Base-by-base conservation (phyloP, 129 eudicot species). In the Flaveria trinervia region DNA sequence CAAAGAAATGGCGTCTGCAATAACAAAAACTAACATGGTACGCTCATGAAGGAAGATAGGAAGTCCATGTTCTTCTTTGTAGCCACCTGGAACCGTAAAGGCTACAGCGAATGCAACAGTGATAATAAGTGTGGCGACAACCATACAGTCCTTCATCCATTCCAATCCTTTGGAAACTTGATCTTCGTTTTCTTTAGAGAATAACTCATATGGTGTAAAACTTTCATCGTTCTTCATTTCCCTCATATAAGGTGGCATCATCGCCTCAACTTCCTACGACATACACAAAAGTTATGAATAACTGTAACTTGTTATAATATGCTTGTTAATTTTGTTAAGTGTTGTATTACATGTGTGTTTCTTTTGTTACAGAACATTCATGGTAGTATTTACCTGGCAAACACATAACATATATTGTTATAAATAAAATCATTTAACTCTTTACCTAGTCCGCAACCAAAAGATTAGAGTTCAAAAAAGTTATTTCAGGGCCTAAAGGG, bases 11-110 rank as follows among this genome's bases (percentile, higher is more conserved):
- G 79, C 84, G 23, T 80, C 73, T 36, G 80, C 54, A 4, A 73
- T 26, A 16, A 76, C 78, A 60, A 80, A 80, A 36, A 73, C 70
- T 36, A 65, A 46, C 70, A 73, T 73, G 17, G 20, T 17, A 55
- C 10, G 20, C n/a, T 51, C 1, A 7, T 39, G 45, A 72, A 64
- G 14, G 7, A 65, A 68, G 0, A 73, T 4, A 8, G 84, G 80
- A 50, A 55, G 9, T 11, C 84, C 80, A 6, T 12, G 3, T 1
- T 74, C 73, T 33, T 55, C 55, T 7, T 67, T 50, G 43, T 39
- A 72, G 45, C 84, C 84, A 48, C 84, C 84, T n/a, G 79, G 83
- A 36, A 80, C 77, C 7, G 67, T 80, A 60, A 72, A 70, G 15
- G 72, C 79, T 28, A 68, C 74, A 51, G 79, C 77, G 39, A 80